These are phyloP conservation scores for Pyricularia grisea DNA, from an alignment of 2,329 filamentous ascomycete species.

Conservation along the genomic window DNA sequence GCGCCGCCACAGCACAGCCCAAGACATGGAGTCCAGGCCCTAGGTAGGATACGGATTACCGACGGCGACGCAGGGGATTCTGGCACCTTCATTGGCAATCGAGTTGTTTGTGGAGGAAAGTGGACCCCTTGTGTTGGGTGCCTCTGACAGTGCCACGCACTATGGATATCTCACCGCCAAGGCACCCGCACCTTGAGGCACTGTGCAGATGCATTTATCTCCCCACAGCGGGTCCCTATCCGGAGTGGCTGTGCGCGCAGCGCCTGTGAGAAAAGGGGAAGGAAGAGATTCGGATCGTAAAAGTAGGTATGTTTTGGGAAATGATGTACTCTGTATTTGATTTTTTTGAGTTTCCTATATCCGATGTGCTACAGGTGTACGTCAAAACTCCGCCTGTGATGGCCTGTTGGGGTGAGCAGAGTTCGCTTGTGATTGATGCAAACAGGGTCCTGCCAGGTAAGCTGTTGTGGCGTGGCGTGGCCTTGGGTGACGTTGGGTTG, in stretches of 20 bases:
- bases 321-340: too few species aligned
- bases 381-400: background rate
- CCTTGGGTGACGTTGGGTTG: background rate
- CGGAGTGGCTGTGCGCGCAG: background rate
- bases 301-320: background rate
- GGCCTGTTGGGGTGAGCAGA: background rate
- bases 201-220: background rate
- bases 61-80: background rate
- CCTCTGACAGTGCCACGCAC: background rate
- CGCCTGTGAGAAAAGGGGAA: background rate
- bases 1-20: background rate
- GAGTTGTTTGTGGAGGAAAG: background rate
- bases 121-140: background rate
- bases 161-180: background rate
- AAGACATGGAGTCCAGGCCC: background rate
- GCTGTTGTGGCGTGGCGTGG: background rate
- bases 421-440: background rate
- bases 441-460: background rate
- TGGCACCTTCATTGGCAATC: background rate
- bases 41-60: background rate
- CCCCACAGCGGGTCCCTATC: background rate
- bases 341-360: background rate
- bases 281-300: background rate
- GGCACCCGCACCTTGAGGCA: background rate
- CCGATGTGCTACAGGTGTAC: background rate